Base-by-base conservation (phyloP, 2,329 filamentous ascomycete genomes). In the Xylariaceae sp. region DNA sequence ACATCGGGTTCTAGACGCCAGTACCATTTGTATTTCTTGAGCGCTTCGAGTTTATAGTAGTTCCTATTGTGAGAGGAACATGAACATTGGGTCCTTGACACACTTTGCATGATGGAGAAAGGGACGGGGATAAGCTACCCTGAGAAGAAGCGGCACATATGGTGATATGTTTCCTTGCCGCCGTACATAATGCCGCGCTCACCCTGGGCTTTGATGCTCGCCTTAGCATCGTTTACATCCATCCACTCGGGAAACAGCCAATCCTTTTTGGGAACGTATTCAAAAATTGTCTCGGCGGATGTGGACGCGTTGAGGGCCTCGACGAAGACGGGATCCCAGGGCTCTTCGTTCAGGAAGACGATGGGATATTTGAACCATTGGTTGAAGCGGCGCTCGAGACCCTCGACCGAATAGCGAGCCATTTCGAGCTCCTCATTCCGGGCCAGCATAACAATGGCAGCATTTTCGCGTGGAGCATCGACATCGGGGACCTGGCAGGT, bases 321-420 rank as follows among this genome's bases (percentile, higher is more conserved):
- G 62, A 73, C 73, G 65, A 79, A 72, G 15, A 67, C 66, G 9
- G 69, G 64, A 62, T 70, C 71, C 72, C 74, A 80, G 4, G 73
- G 71, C 67, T 78, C 71, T 66, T 80, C 74, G 69, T 79, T 80
- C 55, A 80, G 68, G 62, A 80, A 79, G 39, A 80, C 74, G 60
- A 76, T 73, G 1, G 77, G 77, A 64, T 80, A 80, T 48, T 76
- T 72, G 67, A 76, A 79, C 73, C 75, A 77, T 59, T 71, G 73
- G 67, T 80, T 80, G 69, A 78, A 80, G 59, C 74, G 74, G 30
- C 70, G 66, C 67, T 80, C 77, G 56, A 79, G 71, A 57, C 71
- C 75, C n/a, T 69, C 62, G n/a, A 80, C 69, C 2, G 75, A 75
- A 15, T 71, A 69, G 44, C 72, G 69, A 0, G 75, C 76, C 60